Evolutionary conservation across 2,329 filamentous ascomycete genomes (phyloP).

Genomic region (Phaeosphaeriaceae sp.): DNA sequence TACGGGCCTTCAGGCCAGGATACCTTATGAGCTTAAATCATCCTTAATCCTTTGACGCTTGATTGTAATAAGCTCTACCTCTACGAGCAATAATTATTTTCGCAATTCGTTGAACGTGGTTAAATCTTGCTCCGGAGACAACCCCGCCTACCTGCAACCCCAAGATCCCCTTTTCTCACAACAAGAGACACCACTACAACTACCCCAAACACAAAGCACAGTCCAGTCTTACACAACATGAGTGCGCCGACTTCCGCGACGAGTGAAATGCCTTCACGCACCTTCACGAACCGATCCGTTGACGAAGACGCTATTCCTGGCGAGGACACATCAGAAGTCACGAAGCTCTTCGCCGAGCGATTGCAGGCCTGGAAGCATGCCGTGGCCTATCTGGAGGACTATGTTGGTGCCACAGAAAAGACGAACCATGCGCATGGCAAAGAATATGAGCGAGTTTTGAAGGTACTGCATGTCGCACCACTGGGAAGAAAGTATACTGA

Average conservation of each 20-base stretch:
- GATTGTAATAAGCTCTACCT: background rate
- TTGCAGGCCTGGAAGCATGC: conserved; percentile 97
- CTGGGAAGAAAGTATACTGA: conserved; percentile 11
- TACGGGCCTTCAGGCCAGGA: conserved; percentile 7
- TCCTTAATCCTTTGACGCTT: conserved; percentile 11
- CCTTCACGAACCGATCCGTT: conserved; percentile 37
- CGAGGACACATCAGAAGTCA: conserved; percentile 58
- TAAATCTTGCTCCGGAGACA: background rate
- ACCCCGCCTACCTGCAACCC: conserved; percentile 3
- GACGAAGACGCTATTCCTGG: conserved; percentile 57
- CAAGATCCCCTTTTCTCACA: background rate
- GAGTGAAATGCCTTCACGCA: conserved; percentile 37
- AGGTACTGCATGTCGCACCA: conserved; percentile 59
- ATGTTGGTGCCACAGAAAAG: conserved; percentile 84
- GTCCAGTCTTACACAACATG: conserved; percentile 18
- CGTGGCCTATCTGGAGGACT: conserved; percentile 89
- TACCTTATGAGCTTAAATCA: conserved; percentile 15
- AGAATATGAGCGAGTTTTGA: conserved; percentile 93
- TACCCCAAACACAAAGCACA: background rate
- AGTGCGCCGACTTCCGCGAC: conserved; percentile 43
- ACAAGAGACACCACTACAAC: background rate
- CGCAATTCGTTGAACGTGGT: background rate
- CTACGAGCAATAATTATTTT: background rate
- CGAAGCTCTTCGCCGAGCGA: conserved; percentile 78
- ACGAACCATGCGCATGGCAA: conserved; percentile 84